phyloP scores from a whole-genome alignment of 305 asterid species.

The Ruellia speciosa region DNA sequence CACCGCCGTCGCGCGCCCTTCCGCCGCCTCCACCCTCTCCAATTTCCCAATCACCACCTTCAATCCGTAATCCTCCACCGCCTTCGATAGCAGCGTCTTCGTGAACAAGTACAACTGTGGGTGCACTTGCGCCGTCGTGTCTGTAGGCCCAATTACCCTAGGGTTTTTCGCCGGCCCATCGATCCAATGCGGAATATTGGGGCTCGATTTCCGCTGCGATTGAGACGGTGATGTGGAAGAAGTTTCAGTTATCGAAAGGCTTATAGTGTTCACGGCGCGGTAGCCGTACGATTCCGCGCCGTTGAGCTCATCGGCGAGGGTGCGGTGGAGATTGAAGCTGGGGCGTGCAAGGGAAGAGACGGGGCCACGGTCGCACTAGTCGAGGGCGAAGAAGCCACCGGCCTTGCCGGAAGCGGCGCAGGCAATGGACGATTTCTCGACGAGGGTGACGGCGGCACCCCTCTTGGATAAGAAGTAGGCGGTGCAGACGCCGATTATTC shows the following conservation, averaged over 20 bases:
- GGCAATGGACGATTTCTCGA: slow-evolving; percentile 78
- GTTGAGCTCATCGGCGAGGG: slow-evolving; percentile 66
- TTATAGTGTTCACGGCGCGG: slow-evolving; percentile 59
- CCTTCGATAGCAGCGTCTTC: slow-evolving; percentile 43
- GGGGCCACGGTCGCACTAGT: slow-evolving; percentile 80
- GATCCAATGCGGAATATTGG: slow-evolving; percentile 59
- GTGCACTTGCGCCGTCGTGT: slow-evolving; percentile 81
- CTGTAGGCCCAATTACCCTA: slow-evolving; percentile 57
- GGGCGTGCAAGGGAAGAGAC: slow-evolving; percentile 72
- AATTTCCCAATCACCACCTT: slow-evolving; percentile 60
- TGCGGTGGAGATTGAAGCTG: slow-evolving; percentile 82
- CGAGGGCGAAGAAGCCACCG: slow-evolving; percentile 83
- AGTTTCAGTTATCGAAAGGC: slow-evolving; percentile 42
- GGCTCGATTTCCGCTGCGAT: slow-evolving; percentile 18
- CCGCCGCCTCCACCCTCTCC: slow-evolving; percentile 47
- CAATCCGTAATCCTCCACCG: slow-evolving; percentile 55
- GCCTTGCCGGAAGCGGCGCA: slow-evolving; percentile 92
- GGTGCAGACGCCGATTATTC: slow-evolving; percentile 79
- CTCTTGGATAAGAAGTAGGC: slow-evolving; percentile 69
- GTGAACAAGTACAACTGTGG: slow-evolving; percentile 67
- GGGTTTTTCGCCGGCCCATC: slow-evolving; percentile 57
- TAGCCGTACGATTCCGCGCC: slow-evolving; percentile 65
- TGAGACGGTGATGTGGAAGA: slow-evolving; percentile 7
- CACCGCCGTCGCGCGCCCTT: slow-evolving; percentile 52
- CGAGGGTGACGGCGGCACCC: slow-evolving; percentile 66